phyloP scores from a whole-genome alignment of 352 stramenopile genomes.

The Aphanomyces invadans region DNA sequence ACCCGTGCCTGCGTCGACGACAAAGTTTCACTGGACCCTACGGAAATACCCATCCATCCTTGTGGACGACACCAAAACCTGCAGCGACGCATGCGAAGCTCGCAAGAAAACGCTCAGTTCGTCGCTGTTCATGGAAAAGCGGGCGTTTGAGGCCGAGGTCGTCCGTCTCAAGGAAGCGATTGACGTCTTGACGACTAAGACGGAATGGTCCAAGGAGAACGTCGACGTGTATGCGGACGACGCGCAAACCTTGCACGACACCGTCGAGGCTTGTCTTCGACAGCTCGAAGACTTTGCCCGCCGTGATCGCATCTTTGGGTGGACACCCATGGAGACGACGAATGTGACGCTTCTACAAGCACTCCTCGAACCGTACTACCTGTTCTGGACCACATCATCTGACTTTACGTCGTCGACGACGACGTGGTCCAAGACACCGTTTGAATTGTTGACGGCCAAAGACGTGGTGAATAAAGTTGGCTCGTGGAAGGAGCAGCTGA shows the following conservation, averaged over 20 bases:
- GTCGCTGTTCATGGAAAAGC: slow-evolving; percentile 10
- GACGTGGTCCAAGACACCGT: slow-evolving; percentile 19
- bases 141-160: not conserved
- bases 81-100: not conserved
- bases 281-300: not conserved
- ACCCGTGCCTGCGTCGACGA: not conserved
- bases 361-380: not conserved
- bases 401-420: slow-evolving; percentile 9
- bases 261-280: not conserved
- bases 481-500: not conserved
- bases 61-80: not conserved
- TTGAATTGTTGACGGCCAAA: not conserved
- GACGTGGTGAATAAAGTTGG: slow-evolving; percentile 11
- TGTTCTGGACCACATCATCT: slow-evolving; percentile 12
- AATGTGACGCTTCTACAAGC: not conserved
- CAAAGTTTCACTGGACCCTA: slow-evolving; percentile 5
- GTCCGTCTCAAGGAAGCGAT: not conserved
- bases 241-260: slow-evolving; percentile 14
- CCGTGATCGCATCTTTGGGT: slow-evolving; percentile 1
- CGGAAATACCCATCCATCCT: not conserved
- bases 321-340: not conserved
- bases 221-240: slow-evolving; percentile 8
- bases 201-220: slow-evolving; percentile 2
- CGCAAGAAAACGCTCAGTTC: not conserved
- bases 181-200: not conserved